Evolutionary conservation across 495 filamentous ascomycete genomes (phyloP).

Genomic region (Aspergillus olivimuriae): DNA sequence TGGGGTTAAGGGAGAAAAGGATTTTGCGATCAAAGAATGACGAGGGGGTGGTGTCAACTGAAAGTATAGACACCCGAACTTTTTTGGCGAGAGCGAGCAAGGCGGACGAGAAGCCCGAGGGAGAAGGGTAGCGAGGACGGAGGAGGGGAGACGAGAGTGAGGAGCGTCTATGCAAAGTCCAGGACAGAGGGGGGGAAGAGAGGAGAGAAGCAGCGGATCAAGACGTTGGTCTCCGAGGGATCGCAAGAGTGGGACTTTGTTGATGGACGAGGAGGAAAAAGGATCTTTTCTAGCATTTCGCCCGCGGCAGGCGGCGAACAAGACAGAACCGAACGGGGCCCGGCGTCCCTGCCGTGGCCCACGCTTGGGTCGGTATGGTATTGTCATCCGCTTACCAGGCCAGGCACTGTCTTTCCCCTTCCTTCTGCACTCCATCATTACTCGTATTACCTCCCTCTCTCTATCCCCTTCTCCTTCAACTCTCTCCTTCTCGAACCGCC

Average conservation of each 20-base stretch:
- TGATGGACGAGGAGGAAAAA: not conserved
- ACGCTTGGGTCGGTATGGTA: not conserved
- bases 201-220: slow-evolving; percentile 10
- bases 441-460: no score
- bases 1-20: slow-evolving; percentile 13
- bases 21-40: not conserved
- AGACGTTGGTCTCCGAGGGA: slow-evolving; percentile 7
- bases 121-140: slow-evolving; percentile 8
- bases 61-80: no score
- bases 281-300: no score
- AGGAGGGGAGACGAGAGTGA: slow-evolving; percentile 3
- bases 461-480: no score
- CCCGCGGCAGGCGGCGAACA: not conserved
- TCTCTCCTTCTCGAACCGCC: no score
- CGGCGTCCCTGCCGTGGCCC: no score
- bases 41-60: no score
- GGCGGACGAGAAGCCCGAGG: not conserved
- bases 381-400: not conserved
- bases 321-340: not conserved
- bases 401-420: not conserved
- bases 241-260: not conserved
- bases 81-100: not conserved
- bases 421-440: no score
- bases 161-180: slow-evolving; percentile 11
- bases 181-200: slow-evolving; percentile 12